A percentile compares a stretch with the other conserved stretches of the same genome.
phyloP scores from a whole-genome alignment of 2,329 filamentous ascomycete genomes.

The Cladosporium colombiae region DNA sequence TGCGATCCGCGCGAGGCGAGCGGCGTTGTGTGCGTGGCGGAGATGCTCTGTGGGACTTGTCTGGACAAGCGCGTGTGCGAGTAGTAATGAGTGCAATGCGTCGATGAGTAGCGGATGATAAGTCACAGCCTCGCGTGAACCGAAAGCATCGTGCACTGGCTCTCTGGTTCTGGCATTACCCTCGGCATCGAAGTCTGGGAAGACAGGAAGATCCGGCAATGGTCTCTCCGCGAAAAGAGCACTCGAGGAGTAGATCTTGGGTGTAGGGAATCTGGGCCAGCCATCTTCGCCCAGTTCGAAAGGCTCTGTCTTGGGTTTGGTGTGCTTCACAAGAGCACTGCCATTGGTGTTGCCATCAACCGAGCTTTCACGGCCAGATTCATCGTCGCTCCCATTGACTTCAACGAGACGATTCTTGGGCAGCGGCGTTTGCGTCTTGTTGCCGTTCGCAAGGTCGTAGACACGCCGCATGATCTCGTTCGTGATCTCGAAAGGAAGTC shows the following conservation, averaged over 20 bases:
- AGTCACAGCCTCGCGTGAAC: constrained; percentile 64
- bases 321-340: constrained; percentile 47
- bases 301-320: constrained; percentile 32
- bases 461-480: constrained; percentile 61
- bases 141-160: constrained; percentile 38
- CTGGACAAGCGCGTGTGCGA: constrained; percentile 73
- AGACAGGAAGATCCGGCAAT: constrained; percentile 66
- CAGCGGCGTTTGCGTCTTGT: constrained; percentile 35
- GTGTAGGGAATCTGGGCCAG: constrained; percentile 51
- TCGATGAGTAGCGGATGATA: constrained; percentile 81
- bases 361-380: constrained; percentile 20
- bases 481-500: constrained; percentile 61
- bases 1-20: constrained; percentile 69
- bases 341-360: constrained; percentile 29
- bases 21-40: constrained; percentile 79
- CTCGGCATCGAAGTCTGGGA: constrained; percentile 51
- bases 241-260: constrained; percentile 57
- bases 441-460: constrained; percentile 55
- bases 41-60: constrained; percentile 76
- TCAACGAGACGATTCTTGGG: constrained; percentile 35
- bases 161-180: constrained; percentile 27
- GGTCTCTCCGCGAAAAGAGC: constrained; percentile 71
- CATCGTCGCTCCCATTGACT: constrained; percentile 29
- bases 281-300: constrained; percentile 39
- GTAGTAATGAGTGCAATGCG: constrained; percentile 73